A percentile compares a stretch with the other conserved stretches of the same genome.
These are phyloP conservation scores for Spironucleus salmonicida DNA, from an alignment of 208 protist species.

Conservation along the genomic window DNA sequence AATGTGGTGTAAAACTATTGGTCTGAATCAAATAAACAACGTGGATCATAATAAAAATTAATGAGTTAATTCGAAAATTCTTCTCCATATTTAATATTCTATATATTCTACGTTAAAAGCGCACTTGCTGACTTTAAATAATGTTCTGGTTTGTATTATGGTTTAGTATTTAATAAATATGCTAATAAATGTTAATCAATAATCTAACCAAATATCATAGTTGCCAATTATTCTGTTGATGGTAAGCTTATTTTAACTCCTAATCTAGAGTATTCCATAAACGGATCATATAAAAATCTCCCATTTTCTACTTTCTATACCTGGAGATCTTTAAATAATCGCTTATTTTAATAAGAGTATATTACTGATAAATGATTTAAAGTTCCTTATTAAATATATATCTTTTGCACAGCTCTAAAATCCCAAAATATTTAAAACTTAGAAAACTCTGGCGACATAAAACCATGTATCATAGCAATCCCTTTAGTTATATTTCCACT, in stretches of 20 bases:
- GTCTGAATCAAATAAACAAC: neutral
- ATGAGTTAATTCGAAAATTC: neutral
- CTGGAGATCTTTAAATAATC: no score
- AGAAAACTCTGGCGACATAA: no score
- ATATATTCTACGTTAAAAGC: neutral
- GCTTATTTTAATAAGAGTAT: no score
- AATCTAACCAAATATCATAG: slow-evolving; percentile 1
- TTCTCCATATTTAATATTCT: neutral
- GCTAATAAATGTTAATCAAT: neutral
- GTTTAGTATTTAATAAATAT: neutral
- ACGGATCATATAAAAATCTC: neutral
- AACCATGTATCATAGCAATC: no score
- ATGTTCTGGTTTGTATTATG: neutral
- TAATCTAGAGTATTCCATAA: neutral
- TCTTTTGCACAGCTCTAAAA: no score
- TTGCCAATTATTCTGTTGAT: neutral
- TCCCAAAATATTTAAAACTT: no score
- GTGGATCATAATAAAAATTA: neutral
- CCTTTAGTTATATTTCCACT: no score
- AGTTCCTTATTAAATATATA: no score
- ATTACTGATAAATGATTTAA: no score
- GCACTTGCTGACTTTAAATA: neutral
- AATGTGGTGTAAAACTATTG: slow-evolving; percentile 16
- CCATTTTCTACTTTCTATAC: neutral
- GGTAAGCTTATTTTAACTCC: slow-evolving; percentile 1